A percentile compares a stretch with the other conserved stretches of the same genome.
phyloP scores from a whole-genome alignment of 2,329 filamentous ascomycete genomes.

The Venturiaceae sp. region DNA sequence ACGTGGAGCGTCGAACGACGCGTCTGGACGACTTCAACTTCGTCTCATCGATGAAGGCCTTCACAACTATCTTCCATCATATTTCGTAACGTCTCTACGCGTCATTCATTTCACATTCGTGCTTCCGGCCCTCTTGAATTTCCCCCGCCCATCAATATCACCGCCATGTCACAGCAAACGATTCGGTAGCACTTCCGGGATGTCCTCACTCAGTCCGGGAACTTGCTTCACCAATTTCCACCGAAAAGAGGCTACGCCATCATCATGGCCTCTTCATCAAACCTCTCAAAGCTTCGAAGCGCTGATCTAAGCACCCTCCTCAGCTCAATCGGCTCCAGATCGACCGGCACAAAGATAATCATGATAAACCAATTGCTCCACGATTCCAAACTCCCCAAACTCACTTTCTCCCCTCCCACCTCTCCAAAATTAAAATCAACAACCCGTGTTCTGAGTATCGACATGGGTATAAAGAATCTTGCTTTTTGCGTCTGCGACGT shows the following conservation, averaged over 20 bases:
- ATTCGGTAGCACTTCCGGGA: neutral
- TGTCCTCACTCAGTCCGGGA: neutral
- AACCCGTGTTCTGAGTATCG: slow-evolving; percentile 60
- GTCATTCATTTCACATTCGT: no score
- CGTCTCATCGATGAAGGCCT: neutral
- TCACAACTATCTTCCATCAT: neutral
- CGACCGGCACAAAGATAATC: no score
- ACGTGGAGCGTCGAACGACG: neutral
- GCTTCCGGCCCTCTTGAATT: no score
- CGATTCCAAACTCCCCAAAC: no score
- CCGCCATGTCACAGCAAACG: no score
- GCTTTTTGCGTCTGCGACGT: slow-evolving; percentile 57
- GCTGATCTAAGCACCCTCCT: no score
- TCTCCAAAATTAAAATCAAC: neutral
- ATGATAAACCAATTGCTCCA: no score
- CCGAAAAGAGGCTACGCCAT: neutral
- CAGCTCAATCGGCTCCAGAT: no score
- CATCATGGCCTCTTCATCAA: neutral
- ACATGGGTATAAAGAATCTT: slow-evolving; percentile 76
- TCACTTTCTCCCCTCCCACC: neutral
- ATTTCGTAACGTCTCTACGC: neutral
- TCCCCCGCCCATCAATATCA: neutral
- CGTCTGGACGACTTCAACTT: neutral
- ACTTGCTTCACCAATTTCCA: neutral
- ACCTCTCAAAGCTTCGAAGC: neutral